phyloP scores from a whole-genome alignment of 164 flowering plant genomes.

The Macadamia integrifolia region DNA sequence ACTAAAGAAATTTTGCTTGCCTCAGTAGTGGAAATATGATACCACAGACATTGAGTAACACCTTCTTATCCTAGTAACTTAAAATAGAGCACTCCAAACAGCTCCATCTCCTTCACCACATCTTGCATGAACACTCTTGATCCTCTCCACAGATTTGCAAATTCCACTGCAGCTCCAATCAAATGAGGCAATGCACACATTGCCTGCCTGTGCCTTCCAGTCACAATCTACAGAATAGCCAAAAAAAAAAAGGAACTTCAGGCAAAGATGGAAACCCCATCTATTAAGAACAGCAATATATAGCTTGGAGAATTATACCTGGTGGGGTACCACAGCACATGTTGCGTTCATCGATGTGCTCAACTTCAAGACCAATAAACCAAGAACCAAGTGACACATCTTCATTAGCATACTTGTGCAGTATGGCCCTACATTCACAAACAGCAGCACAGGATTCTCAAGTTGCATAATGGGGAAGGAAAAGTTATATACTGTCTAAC shows the following conservation, averaged over 20 bases:
- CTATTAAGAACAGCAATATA: not conserved
- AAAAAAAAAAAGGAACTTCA: not conserved
- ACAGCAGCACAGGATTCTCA: too few species aligned
- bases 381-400: constrained; percentile 91
- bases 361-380: constrained; percentile 89
- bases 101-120: constrained; percentile 81
- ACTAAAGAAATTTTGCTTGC: not conserved
- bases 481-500: too few species aligned
- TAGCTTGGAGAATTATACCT: constrained; percentile 31
- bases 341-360: constrained; percentile 76
- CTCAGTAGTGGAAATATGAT: not conserved
- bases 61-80: constrained; percentile 6
- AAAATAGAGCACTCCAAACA: constrained; percentile 58
- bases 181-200: constrained; percentile 73
- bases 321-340: constrained; percentile 95
- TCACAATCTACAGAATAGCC: constrained; percentile 56
- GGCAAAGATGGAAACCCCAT: not conserved
- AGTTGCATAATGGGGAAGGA: too few species aligned
- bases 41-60: not conserved
- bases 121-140: constrained; percentile 60
- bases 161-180: constrained; percentile 96
- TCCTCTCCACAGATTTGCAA: constrained; percentile 77
- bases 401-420: constrained; percentile 90
- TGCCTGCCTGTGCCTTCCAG: constrained; percentile 88
- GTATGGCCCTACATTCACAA: constrained; percentile 48